These are phyloP conservation scores for Biancaea sappan DNA, from an alignment of 306 rosid species.

Conservation along the genomic window DNA sequence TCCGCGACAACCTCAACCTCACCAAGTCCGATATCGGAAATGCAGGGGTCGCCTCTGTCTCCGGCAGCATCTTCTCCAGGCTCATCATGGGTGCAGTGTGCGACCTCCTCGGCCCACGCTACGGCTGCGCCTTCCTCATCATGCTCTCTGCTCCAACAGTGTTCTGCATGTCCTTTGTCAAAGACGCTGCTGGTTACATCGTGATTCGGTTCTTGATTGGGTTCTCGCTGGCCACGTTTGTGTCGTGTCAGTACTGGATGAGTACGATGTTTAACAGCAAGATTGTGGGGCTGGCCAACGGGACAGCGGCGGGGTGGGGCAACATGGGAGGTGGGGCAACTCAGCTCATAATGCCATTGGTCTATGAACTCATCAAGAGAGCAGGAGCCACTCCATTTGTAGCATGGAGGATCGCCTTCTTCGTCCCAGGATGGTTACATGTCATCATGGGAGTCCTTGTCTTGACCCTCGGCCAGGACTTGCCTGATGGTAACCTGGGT, in stretches of 20 bases:
- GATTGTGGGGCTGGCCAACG: constrained; percentile 83
- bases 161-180: constrained; percentile 77
- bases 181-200: constrained; percentile 63
- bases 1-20: constrained; percentile 79
- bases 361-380: constrained; percentile 52
- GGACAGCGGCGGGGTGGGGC: constrained; percentile 96
- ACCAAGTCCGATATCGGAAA: constrained; percentile 80
- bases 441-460: constrained; percentile 73
- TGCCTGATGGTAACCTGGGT: constrained; percentile 85
- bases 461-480: constrained; percentile 77
- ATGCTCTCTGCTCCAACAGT: constrained; percentile 77
- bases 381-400: constrained; percentile 45
- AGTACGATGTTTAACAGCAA: constrained; percentile 85
- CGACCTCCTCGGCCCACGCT: constrained; percentile 79
- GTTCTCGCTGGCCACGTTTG: constrained; percentile 86
- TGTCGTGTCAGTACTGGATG: constrained; percentile 97
- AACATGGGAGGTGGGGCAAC: constrained; percentile 98
- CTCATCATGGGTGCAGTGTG: constrained; percentile 81
- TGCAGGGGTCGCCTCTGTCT: constrained; percentile 90
- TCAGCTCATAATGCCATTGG: constrained; percentile 84
- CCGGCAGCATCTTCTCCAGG: constrained; percentile 84
- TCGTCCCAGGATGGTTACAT: constrained; percentile 72
- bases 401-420: constrained; percentile 88
- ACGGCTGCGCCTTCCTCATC: constrained; percentile 74
- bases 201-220: constrained; percentile 85